Evolutionary conservation across 495 filamentous ascomycete species (phyloP), one percentile per base, ranked within the genome.

Genomic region (Xylaria sp.): DNA sequence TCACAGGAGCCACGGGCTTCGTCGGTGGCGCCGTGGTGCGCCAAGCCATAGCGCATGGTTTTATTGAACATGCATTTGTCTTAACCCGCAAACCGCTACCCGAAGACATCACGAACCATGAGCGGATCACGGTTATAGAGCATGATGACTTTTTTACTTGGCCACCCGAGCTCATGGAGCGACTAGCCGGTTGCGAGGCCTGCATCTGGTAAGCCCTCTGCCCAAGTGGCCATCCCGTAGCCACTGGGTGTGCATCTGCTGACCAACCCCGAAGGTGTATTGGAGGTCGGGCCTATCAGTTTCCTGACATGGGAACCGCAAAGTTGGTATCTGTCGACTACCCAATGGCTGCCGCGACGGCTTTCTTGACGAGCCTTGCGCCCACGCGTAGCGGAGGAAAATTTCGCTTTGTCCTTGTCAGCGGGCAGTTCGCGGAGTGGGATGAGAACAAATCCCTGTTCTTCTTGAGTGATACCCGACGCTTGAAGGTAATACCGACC

Each of bases 371-470:
- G 0, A 26, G 68, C 37, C 70, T 82, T 6, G 71, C 77, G 17
- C 62, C 75, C 0, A n/a, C 61, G 70, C 40, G 61, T 79, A 17
- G 71, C 71, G 3, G 63, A 74, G 79, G 77, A 58, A 80, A 78
- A 41, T 86, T 90, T 67, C 80, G 83, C 12, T 89, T 88, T 69
- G 75, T 88, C 3, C 86, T 87, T 74, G 79, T 83, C 61, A 87
- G 85, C 69, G 86, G 87, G 24, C 79, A 73, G 8, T 74, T 74
- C 0, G 80, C 83, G 14, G 85, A 88, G 69, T 80, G 82, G 73
- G 82, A 88, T 55, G 80, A 86, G 74, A 74, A 67, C 0, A 85
- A 83, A 75, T 53, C 73, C 4, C 70, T 88, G 41, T 80, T 78
- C 71, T 82, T 86, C 70, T 68, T 83, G 71, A 64, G 71, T 11